Conservation (phyloP, 2,329 filamentous ascomycete species). For the Clarireedia hainanense region DNA sequence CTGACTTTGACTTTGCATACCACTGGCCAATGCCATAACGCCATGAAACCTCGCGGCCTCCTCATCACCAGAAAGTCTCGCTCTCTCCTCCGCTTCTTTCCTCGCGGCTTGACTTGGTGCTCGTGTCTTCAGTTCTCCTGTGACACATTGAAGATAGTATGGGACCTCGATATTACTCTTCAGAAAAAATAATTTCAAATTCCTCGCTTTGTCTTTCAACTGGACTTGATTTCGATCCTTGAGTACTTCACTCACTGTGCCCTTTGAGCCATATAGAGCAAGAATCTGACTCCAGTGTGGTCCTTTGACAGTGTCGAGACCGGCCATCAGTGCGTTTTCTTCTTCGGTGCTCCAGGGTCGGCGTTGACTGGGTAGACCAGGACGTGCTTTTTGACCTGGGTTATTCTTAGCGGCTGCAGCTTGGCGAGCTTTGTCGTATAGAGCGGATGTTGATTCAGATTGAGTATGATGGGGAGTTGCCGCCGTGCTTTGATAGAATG, state of each 20-base stretch:
- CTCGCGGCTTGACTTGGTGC: slow-evolving; percentile 67
- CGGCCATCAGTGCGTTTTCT: slow-evolving; percentile 83
- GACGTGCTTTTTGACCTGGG: slow-evolving; percentile 39
- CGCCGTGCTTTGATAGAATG: slow-evolving; percentile 6
- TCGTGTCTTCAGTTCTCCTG: slow-evolving; percentile 79
- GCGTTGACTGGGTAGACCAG: slow-evolving; percentile 47
- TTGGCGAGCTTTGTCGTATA: slow-evolving; percentile 49
- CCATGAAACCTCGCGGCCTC: slow-evolving; percentile 53
- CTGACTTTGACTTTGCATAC: slow-evolving; percentile 28
- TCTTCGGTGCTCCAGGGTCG: slow-evolving; percentile 85
- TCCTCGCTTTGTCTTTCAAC: slow-evolving; percentile 85
- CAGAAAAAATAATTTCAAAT: slow-evolving; percentile 83
- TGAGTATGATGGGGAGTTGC: slow-evolving; percentile 29
- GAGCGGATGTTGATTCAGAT: slow-evolving; percentile 42
- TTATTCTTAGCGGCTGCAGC: slow-evolving; percentile 48
- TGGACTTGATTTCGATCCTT: slow-evolving; percentile 89
- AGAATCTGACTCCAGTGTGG: slow-evolving; percentile 93
- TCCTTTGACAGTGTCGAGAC: slow-evolving; percentile 79
- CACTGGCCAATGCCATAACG: slow-evolving; percentile 48
- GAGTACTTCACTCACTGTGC: slow-evolving; percentile 72
- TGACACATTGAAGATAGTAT: slow-evolving; percentile 79
- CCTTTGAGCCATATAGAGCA: slow-evolving; percentile 71
- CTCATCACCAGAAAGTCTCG: slow-evolving; percentile 49
- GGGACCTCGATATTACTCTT: slow-evolving; percentile 90
- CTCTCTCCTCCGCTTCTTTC: slow-evolving; percentile 59